Base-by-base conservation (phyloP, 2,329 filamentous ascomycete species). In the Aspergillus felis region DNA sequence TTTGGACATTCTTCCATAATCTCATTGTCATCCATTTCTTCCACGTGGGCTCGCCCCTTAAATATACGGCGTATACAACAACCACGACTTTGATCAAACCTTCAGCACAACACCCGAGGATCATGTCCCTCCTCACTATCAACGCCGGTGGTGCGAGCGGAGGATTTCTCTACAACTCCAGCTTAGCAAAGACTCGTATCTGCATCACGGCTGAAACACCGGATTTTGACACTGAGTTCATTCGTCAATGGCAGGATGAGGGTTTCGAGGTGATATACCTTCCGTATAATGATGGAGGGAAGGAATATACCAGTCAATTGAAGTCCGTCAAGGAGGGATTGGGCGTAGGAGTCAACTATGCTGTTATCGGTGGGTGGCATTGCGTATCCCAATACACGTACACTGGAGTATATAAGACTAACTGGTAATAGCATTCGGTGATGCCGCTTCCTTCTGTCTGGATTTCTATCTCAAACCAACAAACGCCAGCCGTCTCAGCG, bases 241-340 rank as follows among this genome's bases (percentile, higher is more conserved):
- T 84, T 55, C 74, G 79, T 48, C 78, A 81, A 55, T 87, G 84
- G 82, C 73, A 76, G 29, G 79, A 83, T 42, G 85, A 88, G 68
- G 85, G 85, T 1, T 88, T 87, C 66, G 74, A 80, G 20, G 79
- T 85, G 2, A 73, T 78, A 27, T 87, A 87, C 65, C 68, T 87
- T 1, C 81, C 84, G 6, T 79, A 81, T 41, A 79, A 81, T 17
- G 80, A 81, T 20, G 70, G 74, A 17, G 71, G 84, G 41, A 80
- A 83, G 60, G 75, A 78, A 14, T 78, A 83, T 61, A 74, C 76
- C n/a, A 76, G 79, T 50, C 75, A 76, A 54, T 66, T 87, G 56
- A 79, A 81, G 59, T 71, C 74, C 20, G 70, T 83, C 38, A 81
- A 81, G 53, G 82, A 85, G 44, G 76, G 77, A 9, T 76, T 86